Evolutionary conservation across 176 grass and related monocot species (phyloP), one percentile per base, ranked within the genome.

Genomic region (Dendrocalamus sinicus): DNA sequence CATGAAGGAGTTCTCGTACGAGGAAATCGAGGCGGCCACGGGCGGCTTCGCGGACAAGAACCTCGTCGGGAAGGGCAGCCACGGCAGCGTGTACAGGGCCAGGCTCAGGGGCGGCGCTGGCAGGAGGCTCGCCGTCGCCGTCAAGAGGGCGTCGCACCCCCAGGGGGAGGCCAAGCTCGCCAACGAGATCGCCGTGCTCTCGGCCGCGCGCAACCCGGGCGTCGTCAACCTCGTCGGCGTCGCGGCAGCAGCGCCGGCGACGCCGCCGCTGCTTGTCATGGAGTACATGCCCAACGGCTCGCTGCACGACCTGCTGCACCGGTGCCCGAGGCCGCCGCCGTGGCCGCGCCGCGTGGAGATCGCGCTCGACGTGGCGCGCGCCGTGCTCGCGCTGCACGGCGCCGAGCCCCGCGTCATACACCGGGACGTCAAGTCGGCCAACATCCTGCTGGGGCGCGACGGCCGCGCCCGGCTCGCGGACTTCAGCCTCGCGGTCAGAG

Each of bases 51-150:
- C 86, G 50, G 74, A 78, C 13, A 88, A 90, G 81, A 91, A 91
- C 73, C 81, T 96, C 39, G 86, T 96, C 22, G 96, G 96, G 1
- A 96, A 99, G 85, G 96, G 96, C 73, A 99, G 96, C 88, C 96
- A 99, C 14, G 96, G 96, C 26, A 80, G 88, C 61, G 96, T 99
- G 43, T 99, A 99, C 76, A 88, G 76, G 82, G 92, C 91, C 17
- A 89, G 58, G 67, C 90, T 99, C 44, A 71, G 47, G 4, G 81
- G 64, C 9, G 67, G 9, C 8, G 12, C 39, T 2, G 20, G 50
- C 8, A 11, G 61, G 39, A 64, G 1, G 78, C 6, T 2, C 32
- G 45, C 83, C 58, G 79, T 96, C 8, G 96, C 93, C 30, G 87
- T 96, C 20, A 96, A 96, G 90, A 89, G 75, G 73, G 81, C 93